phyloP scores from a whole-genome alignment of 257 asterid genomes.

The Nicotiana obtusifolia region DNA sequence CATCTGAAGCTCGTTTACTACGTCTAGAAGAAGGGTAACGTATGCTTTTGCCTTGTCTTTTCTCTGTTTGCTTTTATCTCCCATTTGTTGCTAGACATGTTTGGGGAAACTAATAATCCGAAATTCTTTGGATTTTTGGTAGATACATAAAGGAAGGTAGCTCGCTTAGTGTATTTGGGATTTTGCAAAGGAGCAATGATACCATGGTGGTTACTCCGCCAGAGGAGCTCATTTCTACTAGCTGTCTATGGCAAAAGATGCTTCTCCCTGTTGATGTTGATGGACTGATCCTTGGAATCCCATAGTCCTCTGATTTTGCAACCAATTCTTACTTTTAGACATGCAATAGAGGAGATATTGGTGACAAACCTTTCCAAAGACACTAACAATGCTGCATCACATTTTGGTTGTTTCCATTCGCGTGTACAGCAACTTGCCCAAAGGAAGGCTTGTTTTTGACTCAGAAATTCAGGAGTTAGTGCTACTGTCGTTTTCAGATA shows the following conservation, averaged over 20 bases:
- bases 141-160: slow-evolving; percentile 36
- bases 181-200: slow-evolving; percentile 17
- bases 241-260: slow-evolving; percentile 33
- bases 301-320: background rate
- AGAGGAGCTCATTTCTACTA: slow-evolving; percentile 27
- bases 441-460: background rate
- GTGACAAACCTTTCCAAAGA: background rate
- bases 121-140: background rate
- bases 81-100: background rate
- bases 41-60: background rate
- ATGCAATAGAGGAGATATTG: background rate
- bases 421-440: background rate
- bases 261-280: slow-evolving; percentile 36
- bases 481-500: background rate
- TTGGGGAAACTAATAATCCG: background rate
- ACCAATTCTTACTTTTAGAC: background rate
- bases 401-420: background rate
- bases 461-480: background rate
- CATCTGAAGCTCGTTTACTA: slow-evolving; percentile 32
- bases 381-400: background rate
- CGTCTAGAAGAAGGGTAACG: slow-evolving; percentile 40
- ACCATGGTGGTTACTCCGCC: slow-evolving; percentile 26
- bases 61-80: background rate
- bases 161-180: slow-evolving; percentile 27
- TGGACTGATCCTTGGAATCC: slow-evolving; percentile 29